A percentile compares a stretch with the other conserved stretches of the same genome.
Conservation (phyloP, 345 rosid species). For the Eucalyptus viminalis region DNA sequence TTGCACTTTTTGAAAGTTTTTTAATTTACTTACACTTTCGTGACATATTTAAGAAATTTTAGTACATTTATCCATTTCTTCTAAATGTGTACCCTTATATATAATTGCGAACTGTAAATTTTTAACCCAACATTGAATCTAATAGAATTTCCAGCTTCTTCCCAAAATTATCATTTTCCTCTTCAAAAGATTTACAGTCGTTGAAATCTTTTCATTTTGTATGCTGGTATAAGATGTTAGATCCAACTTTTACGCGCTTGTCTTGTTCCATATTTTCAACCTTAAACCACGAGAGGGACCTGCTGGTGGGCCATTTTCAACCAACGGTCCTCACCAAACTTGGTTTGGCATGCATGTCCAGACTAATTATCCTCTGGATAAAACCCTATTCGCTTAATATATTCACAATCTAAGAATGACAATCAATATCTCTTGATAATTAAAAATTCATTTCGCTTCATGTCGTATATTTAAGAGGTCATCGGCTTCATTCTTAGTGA, state of each 20-base stretch:
- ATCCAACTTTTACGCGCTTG: neutral
- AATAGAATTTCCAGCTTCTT: neutral
- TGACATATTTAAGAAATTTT: neutral
- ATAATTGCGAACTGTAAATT: neutral
- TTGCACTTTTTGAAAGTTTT: fast-evolving
- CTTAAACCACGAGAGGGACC: neutral
- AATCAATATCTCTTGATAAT: neutral
- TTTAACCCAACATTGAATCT: neutral
- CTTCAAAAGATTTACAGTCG: neutral
- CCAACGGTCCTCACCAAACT: neutral
- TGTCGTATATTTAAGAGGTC: neutral
- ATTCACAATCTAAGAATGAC: neutral
- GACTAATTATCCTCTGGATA: neutral
- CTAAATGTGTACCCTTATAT: neutral
- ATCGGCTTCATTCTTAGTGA: too few species aligned
- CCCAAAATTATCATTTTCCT: neutral
- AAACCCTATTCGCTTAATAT: neutral
- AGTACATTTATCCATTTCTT: neutral
- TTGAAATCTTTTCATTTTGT: neutral
- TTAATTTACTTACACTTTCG: neutral
- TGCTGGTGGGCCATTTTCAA: neutral
- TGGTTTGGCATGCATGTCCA: neutral
- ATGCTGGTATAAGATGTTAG: neutral
- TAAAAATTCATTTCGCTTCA: too few species aligned
- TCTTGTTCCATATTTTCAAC: neutral